phyloP scores from a whole-genome alignment of 805 yeast genomes.

The Schwanniomyces sp. region DNA sequence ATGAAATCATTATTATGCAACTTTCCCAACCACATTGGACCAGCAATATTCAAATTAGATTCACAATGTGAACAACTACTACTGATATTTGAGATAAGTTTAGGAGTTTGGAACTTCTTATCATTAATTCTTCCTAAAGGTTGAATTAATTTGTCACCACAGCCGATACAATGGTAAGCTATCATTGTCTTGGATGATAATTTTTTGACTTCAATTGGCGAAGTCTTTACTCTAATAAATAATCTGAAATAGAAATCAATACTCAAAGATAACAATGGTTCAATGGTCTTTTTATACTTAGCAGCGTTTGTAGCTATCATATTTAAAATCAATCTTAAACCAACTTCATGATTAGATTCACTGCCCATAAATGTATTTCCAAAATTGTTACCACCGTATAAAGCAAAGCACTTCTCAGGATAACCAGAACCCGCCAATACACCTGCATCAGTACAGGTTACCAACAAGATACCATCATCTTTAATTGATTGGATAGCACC shows the following conservation, averaged over 20 bases:
- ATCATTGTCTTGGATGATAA: constrained; percentile 75
- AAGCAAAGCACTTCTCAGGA: constrained; percentile 94
- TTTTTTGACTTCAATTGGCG: constrained; percentile 81
- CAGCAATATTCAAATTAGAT: constrained; percentile 72
- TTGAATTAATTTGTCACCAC: constrained; percentile 72
- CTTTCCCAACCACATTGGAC: constrained; percentile 90
- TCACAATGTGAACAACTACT: constrained; percentile 70
- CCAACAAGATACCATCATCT: constrained; percentile 81
- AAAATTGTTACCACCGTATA: constrained; percentile 90
- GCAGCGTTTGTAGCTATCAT: constrained; percentile 84
- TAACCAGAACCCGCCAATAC: constrained; percentile 94
- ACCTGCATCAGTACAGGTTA: constrained; percentile 95
- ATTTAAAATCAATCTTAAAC: constrained; percentile 78
- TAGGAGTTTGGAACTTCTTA: constrained; percentile 56
- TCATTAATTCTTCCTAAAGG: constrained; percentile 59
- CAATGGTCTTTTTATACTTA: constrained; percentile 80
- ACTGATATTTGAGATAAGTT: constrained; percentile 42
- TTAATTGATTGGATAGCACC: constrained; percentile 82
- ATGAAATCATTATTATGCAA: constrained; percentile 73
- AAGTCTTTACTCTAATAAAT: constrained; percentile 72
- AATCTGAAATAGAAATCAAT: constrained; percentile 92
- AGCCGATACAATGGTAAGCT: constrained; percentile 83
- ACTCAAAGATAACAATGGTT: constrained; percentile 81
- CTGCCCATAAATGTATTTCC: constrained; percentile 50
- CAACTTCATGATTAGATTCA: constrained; percentile 92